A percentile compares a stretch with the other conserved stretches of the same genome.
Conservation (phyloP, 139 green algal species). For the Chlorella vulgaris region DNA sequence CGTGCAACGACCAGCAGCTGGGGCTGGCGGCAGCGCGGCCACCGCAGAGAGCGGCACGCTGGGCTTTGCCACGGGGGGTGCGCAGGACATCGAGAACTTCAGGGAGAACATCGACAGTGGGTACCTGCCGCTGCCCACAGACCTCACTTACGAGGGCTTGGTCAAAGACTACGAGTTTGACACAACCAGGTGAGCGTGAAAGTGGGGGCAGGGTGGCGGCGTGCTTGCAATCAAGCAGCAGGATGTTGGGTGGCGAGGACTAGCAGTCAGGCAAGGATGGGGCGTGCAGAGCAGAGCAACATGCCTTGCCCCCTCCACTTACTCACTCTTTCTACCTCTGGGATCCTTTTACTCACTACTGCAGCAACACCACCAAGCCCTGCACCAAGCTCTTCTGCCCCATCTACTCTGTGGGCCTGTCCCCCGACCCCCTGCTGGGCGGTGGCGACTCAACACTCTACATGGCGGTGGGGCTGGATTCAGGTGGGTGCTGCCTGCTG, state of each 20-base stretch:
- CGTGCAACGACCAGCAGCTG: neutral
- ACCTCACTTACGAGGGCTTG: conserved; percentile 20
- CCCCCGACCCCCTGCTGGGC: conserved; percentile 23
- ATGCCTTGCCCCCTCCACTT: neutral
- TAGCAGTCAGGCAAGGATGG: neutral
- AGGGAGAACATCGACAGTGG: conserved; percentile 15
- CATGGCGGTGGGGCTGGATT: conserved; percentile 6
- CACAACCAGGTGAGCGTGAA: neutral
- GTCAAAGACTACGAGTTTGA: conserved; percentile 33
- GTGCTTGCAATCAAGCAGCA: neutral
- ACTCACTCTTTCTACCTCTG: neutral
- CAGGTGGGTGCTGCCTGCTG: neutral
- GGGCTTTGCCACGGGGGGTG: conserved; percentile 14
- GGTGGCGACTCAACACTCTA: neutral
- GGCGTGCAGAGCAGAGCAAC: neutral
- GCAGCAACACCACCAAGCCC: neutral
- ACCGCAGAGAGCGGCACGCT: neutral
- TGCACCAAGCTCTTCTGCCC: conserved; percentile 46
- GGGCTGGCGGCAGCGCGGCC: neutral
- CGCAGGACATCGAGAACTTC: conserved; percentile 39
- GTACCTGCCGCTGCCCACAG: conserved; percentile 31
- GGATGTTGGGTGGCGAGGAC: too few relatives aligned
- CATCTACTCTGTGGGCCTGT: conserved; percentile 23
- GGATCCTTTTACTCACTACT: too few relatives aligned
- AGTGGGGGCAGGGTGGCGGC: neutral